phyloP scores from a whole-genome alignment of 345 rosid genomes.

The Populus ilicifolia region DNA sequence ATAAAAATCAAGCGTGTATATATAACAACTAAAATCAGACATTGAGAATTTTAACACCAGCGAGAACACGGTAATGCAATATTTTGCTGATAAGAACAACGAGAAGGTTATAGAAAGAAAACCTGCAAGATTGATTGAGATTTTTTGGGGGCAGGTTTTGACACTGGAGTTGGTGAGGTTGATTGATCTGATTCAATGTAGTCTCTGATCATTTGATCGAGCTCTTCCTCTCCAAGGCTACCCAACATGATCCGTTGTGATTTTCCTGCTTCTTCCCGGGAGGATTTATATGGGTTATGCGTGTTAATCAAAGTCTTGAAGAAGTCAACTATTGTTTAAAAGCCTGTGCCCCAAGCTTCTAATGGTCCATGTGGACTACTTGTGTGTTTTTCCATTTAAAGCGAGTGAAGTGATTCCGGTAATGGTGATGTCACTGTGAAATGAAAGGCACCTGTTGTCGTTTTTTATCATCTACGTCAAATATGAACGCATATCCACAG shows the following conservation, averaged over 20 bases:
- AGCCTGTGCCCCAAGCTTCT: background rate
- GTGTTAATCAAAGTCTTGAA: background rate
- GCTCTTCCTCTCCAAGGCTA: constrained; percentile 43
- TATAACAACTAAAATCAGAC: background rate
- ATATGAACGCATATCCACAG: background rate
- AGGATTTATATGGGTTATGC: background rate
- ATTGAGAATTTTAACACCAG: background rate
- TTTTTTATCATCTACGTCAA: background rate
- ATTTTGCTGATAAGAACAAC: background rate
- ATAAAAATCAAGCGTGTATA: background rate
- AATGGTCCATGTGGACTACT: background rate
- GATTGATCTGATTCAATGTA: constrained; percentile 38
- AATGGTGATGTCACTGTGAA: constrained; percentile 1
- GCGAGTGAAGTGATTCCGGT: background rate
- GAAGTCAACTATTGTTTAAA: constrained; percentile 8
- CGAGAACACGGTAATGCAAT: background rate
- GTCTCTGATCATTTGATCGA: constrained; percentile 46
- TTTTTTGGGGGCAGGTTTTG: background rate
- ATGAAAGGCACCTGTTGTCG: background rate
- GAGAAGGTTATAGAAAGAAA: background rate
- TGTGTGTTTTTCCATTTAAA: background rate
- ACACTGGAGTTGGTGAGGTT: background rate
- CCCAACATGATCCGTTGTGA: constrained; percentile 25
- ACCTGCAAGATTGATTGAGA: constrained; percentile 36
- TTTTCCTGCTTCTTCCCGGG: background rate